A percentile compares a stretch with the other conserved stretches of the same genome.
Evolutionary conservation across 805 yeast species (phyloP).

Genomic region (Candida insectorum): DNA sequence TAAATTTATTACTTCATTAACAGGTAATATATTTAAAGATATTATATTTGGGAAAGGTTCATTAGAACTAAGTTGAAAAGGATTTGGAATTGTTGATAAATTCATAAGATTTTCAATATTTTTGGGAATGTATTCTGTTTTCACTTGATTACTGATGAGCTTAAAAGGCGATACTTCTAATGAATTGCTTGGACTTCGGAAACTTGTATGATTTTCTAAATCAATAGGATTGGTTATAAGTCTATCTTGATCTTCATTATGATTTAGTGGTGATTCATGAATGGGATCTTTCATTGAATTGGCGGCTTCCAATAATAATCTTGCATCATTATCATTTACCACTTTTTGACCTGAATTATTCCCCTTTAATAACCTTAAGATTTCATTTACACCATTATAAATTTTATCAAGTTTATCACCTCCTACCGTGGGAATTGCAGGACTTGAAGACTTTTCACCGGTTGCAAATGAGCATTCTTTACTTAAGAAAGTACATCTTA

Average conservation of each 20-base stretch:
- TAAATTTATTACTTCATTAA: slow-evolving; percentile 46
- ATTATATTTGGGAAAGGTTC: slow-evolving; percentile 45
- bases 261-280: not conserved
- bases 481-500: slow-evolving; percentile 55
- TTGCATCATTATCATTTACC: slow-evolving; percentile 17
- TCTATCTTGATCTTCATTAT: slow-evolving; percentile 3
- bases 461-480: slow-evolving; percentile 49
- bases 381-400: slow-evolving; percentile 32
- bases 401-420: slow-evolving; percentile 15
- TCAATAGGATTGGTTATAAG: slow-evolving; percentile 19
- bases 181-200: slow-evolving; percentile 30
- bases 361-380: slow-evolving; percentile 23
- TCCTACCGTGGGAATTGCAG: not conserved
- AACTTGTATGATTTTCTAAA: slow-evolving; percentile 17
- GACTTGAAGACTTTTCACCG: not conserved
- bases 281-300: slow-evolving; percentile 18
- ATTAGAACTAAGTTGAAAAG: no score
- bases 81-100: slow-evolving; percentile 7
- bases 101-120: slow-evolving; percentile 32
- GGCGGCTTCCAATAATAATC: slow-evolving; percentile 24
- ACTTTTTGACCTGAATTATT: not conserved
- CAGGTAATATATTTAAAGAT: slow-evolving; percentile 44
- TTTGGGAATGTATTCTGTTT: slow-evolving; percentile 24
- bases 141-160: slow-evolving; percentile 32
- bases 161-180: slow-evolving; percentile 43